Evolutionary conservation across 768 basidiomycete genomes (phyloP), one percentile per base, ranked within the genome.

Genomic region (Phlegmacium glaucopus): DNA sequence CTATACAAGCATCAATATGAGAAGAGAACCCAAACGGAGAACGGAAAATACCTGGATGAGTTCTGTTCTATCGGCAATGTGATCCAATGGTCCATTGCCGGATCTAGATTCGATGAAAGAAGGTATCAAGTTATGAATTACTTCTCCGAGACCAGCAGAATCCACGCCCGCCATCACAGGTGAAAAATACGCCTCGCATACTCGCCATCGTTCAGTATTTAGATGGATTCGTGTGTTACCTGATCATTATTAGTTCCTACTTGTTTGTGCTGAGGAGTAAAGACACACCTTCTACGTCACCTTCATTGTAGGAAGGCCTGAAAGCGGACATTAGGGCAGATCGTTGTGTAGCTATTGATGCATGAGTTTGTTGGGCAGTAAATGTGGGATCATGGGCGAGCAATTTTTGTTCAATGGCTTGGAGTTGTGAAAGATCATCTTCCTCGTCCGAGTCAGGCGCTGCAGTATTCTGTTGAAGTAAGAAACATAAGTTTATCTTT

Each of bases 91-190:
- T 26, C 40, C 44, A 11, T 32, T 40, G 7, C 48, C 38, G 12
- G 61, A 56, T 41, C 59, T 51, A 11, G 59, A 56, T 17, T 53
- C 50, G 29, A 59, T 47, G 52, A 64, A 64, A 13, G 56, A 55
- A 2, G 61, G 59, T 22, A 99, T 75, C 39, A 97, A 78, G 60
- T 82, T 88, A 57, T 90, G 92, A 13, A 94, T 68, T 3, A 97
- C 82, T 66, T 99, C 96, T n/a, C 86, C 88, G 8, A 99, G 67
- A 0, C 96, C 96, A 0, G 96, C 95, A 10, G 86, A 90, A 64
- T 98, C 96, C 13, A 95, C 75, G 2, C 96, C 95, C 2, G 91
- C 94, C 81, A 96, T 94, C n/a, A 72, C 74, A 0, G 95, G 95
- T 22, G 89, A 85, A 69, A 95, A 96, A 75, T 87, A 93, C 1